Conservation (phyloP, 371 early-diverging fungal genomes). For the Actinomortierella ambigua region DNA sequence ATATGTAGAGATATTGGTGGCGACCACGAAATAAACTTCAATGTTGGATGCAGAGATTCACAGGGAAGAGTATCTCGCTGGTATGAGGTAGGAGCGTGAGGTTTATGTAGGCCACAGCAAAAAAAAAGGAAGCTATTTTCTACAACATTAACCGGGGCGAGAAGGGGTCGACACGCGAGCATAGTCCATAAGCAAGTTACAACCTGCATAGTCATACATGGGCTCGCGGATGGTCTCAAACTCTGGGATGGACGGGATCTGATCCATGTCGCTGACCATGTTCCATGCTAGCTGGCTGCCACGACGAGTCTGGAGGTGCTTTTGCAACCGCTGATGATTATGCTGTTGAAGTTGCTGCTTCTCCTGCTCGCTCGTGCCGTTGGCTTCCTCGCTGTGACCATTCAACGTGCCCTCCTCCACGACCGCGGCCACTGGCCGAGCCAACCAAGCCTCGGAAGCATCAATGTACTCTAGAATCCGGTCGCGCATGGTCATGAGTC, state of each 20-base stretch:
- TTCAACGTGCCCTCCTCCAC: not conserved
- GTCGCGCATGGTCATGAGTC: conserved; percentile 78
- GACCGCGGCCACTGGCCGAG: conserved; percentile 16
- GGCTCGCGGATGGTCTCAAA: conserved; percentile 67
- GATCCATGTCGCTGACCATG: conserved; percentile 50
- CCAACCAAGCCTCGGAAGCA: conserved; percentile 17
- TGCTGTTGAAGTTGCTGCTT: conserved; percentile 19
- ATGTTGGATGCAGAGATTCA: no score
- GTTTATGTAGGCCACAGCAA: not conserved
- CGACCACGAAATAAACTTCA: no score
- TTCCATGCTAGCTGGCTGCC: conserved; percentile 23
- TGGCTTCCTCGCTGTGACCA: not conserved
- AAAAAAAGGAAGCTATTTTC: not conserved
- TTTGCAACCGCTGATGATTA: conserved; percentile 29
- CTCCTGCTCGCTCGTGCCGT: conserved; percentile 45
- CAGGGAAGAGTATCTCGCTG: no score
- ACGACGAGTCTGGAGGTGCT: conserved; percentile 24
- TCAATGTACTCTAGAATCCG: conserved; percentile 68
- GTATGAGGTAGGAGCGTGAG: no score
- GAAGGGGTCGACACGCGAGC: conserved; percentile 71
- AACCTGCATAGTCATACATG: conserved; percentile 66
- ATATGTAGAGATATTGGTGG: no score
- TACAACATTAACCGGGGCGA: conserved; percentile 49
- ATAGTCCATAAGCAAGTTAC: conserved; percentile 71
- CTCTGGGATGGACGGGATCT: conserved; percentile 63